Percentiles rank a stretch among this genome's conserved stretches.
Conservation (phyloP, 352 stramenopile genomes). For the Globisporangium splendens region DNA sequence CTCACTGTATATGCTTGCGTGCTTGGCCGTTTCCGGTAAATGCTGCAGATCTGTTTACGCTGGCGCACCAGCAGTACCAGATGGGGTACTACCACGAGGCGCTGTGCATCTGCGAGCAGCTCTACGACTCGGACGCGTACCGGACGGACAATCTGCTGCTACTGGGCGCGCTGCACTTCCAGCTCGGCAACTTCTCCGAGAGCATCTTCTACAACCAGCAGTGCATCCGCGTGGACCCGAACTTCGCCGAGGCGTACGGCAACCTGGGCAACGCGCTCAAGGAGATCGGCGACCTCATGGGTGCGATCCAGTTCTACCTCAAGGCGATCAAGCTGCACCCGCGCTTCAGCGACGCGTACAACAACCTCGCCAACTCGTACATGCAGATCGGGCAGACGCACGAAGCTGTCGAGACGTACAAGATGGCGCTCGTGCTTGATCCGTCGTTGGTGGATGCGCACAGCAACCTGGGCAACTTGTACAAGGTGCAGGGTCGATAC, state of each 20-base stretch:
- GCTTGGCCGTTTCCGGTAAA: no score
- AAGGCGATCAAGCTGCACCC: slow-evolving; percentile 92
- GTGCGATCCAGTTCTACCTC: slow-evolving; percentile 91
- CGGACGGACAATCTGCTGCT: slow-evolving; percentile 92
- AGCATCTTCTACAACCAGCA: slow-evolving; percentile 96
- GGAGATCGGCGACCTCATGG: slow-evolving; percentile 88
- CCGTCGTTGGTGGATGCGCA: slow-evolving; percentile 91
- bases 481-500: slow-evolving; percentile 84
- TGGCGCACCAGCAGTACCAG: slow-evolving; percentile 83
- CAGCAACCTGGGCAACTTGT: slow-evolving; percentile 93
- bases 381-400: slow-evolving; percentile 88
- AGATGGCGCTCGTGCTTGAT: slow-evolving; percentile 90
- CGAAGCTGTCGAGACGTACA: slow-evolving; percentile 92
- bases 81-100: slow-evolving; percentile 88
- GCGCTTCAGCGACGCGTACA: slow-evolving; percentile 90
- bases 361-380: slow-evolving; percentile 90
- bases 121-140: slow-evolving; percentile 86
- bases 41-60: slow-evolving; percentile 56
- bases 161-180: slow-evolving; percentile 92
- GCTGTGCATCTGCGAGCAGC: slow-evolving; percentile 77
- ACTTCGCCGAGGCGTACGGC: slow-evolving; percentile 91
- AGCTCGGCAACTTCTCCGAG: slow-evolving; percentile 90
- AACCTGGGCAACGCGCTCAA: slow-evolving; percentile 95
- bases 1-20: slow-evolving; percentile 8
- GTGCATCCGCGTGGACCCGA: slow-evolving; percentile 89